These are phyloP conservation scores for Phytopythium boreale DNA, from an alignment of 352 stramenopile species.

Conservation along the genomic window DNA sequence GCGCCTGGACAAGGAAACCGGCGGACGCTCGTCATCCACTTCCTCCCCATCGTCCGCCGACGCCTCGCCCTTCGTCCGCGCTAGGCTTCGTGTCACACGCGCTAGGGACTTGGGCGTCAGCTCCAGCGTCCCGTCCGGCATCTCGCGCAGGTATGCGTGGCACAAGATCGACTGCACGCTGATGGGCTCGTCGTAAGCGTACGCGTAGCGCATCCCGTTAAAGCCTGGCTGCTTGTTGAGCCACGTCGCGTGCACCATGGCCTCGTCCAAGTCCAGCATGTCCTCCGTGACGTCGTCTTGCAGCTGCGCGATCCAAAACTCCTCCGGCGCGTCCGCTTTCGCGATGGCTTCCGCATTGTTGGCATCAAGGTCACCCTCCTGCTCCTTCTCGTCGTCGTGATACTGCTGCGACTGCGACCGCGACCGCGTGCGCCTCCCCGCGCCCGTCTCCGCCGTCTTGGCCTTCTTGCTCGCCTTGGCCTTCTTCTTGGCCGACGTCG, in stretches of 20 bases:
- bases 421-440: slow-evolving; percentile 1
- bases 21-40: slow-evolving; percentile 56
- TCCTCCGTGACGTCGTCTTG: slow-evolving; percentile 73
- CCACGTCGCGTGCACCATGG: slow-evolving; percentile 55
- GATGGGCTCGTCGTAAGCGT: slow-evolving; percentile 59
- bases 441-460: slow-evolving; percentile 11
- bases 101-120: slow-evolving; percentile 63
- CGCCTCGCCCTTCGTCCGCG: slow-evolving; percentile 27
- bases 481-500: neutral
- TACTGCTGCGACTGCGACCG: neutral
- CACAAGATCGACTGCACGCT: slow-evolving; percentile 70
- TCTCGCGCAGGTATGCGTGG: slow-evolving; percentile 58
- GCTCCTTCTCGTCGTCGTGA: neutral
- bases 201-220: slow-evolving; percentile 31
- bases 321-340: slow-evolving; percentile 12
- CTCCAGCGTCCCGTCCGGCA: slow-evolving; percentile 33
- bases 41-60: slow-evolving; percentile 30
- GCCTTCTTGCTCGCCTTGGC: slow-evolving; percentile 14
- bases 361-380: slow-evolving; percentile 12
- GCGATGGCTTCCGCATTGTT: slow-evolving; percentile 6
- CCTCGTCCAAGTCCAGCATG: slow-evolving; percentile 54
- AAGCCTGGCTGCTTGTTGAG: slow-evolving; percentile 33
- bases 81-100: slow-evolving; percentile 42
- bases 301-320: slow-evolving; percentile 72
- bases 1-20: slow-evolving; percentile 11